Percentiles rank a stretch among this genome's conserved stretches.
These are phyloP conservation scores for Pseudocercospora fijiensis DNA, from an alignment of 2,329 filamentous ascomycete species.

Conservation along the genomic window DNA sequence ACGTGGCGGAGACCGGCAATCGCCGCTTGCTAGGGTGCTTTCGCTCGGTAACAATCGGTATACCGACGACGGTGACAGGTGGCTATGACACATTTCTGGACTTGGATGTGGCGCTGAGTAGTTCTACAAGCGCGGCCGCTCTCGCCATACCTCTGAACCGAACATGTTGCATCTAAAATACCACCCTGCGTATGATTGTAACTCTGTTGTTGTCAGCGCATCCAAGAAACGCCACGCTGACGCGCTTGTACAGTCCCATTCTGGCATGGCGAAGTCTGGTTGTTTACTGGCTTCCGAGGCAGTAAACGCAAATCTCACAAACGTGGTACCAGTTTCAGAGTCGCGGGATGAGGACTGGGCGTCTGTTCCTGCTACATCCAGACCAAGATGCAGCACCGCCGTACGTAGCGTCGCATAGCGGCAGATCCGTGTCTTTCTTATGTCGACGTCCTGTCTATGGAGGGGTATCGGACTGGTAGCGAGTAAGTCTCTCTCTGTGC, in stretches of 20 bases:
- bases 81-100: constrained; percentile 22
- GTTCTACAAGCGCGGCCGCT: no score
- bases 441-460: constrained; percentile 34
- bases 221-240: constrained; percentile 7
- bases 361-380: constrained; percentile 12
- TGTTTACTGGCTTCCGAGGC: constrained; percentile 7
- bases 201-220: constrained; percentile 8
- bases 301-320: constrained; percentile 11
- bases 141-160: neutral
- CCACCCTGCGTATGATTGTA: constrained; percentile 11
- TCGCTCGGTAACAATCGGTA: no score
- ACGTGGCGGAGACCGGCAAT: constrained; percentile 16
- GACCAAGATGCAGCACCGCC: constrained; percentile 25
- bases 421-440: constrained; percentile 36
- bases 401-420: constrained; percentile 34
- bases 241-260: constrained; percentile 6
- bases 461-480: constrained; percentile 24
- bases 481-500: neutral
- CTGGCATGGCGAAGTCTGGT: constrained; percentile 6
- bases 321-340: constrained; percentile 12
- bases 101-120: constrained; percentile 6
- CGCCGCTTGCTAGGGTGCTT: constrained; percentile 6
- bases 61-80: constrained; percentile 18
- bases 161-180: constrained; percentile 9
- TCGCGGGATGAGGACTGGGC: neutral